Percentiles rank a stretch among this genome's conserved stretches.
These are phyloP conservation scores for Backusella morwellensis DNA, from an alignment of 192 early-diverging fungal species.

Conservation along the genomic window DNA sequence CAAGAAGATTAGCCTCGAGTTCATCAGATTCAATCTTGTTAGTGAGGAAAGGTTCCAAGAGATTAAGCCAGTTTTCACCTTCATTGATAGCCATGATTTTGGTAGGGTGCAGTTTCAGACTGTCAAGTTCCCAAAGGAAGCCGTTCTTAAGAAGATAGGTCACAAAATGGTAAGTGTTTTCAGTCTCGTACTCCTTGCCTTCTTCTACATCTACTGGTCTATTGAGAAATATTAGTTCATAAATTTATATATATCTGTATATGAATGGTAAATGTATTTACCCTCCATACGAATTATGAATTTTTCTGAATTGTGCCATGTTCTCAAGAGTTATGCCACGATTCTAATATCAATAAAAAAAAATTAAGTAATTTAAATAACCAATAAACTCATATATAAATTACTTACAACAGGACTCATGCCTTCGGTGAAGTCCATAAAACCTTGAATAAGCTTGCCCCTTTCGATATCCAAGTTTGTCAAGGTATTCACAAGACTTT, in stretches of 20 bases:
- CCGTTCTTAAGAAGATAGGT: neutral
- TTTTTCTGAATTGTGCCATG: too few relatives aligned
- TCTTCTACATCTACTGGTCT: neutral
- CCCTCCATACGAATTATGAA: too few relatives aligned
- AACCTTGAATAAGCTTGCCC: neutral
- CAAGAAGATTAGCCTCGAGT: neutral
- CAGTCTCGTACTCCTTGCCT: neutral
- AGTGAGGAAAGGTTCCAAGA: neutral
- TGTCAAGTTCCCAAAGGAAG: neutral
- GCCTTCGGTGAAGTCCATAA: neutral
- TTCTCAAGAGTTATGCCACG: neutral
- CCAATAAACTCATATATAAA: neutral
- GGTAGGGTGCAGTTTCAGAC: neutral
- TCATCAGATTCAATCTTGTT: neutral
- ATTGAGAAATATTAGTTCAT: neutral
- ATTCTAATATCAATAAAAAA: neutral
- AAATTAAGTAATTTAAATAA: neutral
- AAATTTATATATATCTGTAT: neutral
- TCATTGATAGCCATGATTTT: neutral
- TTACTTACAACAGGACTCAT: neutral
- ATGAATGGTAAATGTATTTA: neutral
- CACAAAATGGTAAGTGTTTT: neutral
- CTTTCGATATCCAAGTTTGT: neutral
- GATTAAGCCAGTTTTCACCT: neutral
- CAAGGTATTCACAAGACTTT: neutral